Base-by-base conservation (phyloP, 2,329 filamentous ascomycete genomes). In the Penicillium aurantiogriseum region DNA sequence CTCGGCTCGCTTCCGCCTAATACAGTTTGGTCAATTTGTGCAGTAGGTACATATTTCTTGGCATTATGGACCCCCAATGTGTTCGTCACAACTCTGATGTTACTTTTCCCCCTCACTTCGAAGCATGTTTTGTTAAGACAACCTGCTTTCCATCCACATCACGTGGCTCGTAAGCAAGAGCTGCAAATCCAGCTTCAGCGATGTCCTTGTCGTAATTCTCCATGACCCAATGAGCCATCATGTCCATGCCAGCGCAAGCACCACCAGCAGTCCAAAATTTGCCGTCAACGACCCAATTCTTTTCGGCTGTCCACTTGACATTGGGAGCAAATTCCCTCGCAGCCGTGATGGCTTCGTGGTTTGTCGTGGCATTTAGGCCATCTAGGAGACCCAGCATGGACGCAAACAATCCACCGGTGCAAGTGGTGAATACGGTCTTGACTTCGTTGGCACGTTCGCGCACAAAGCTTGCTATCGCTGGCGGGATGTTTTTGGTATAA, bases 221-320 rank as follows among this genome's bases (percentile, higher is more conserved):
- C 23, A 38, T 38, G 33, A 50, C 23, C 47, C 47, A 50, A 27
- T 50, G 47, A 19, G 47, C 47, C 15, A 50, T 27, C 47, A 50
- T 50, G n/a, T 50, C 47, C 47, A 50, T 50, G 15, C 47, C 47
- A 25, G 35, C 47, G 15, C 31, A 38, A 19, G 47, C 47, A 19
- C 47, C 47, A 27, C 47, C 23, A 4, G 33, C 47, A 21, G 47
- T 50, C 47, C 47, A 50, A 21, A 50, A 38, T 23, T 50, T 50
- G 23, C 47, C 33, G 23, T 50, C 47, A 31, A 50, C 17, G 17
- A 50, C 15, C 47, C 47, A 50, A 6, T 50, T 50, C 21, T 50
- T 50, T 15, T 50, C 47, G 5, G 15, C 5, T 11, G 47, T 50
- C 47, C 47, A 50, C 35, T 50, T 50, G 23, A 50, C 47, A 50